phyloP scores from a whole-genome alignment of 169 alveolate species.

The Amoebophrya sp. region DNA sequence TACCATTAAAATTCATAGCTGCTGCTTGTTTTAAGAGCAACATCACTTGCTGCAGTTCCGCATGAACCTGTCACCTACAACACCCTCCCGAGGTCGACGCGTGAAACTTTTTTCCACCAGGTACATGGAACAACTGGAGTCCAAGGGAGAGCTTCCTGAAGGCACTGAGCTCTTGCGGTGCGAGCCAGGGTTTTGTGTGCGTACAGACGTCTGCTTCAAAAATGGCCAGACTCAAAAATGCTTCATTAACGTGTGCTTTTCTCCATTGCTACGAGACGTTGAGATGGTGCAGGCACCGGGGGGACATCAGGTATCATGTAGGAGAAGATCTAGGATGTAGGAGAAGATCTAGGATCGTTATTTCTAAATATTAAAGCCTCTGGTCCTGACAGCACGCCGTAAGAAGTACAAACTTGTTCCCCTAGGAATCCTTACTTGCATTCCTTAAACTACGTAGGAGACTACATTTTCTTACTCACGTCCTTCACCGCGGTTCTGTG shows the following conservation, averaged over 20 bases:
- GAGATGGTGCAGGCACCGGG: neutral
- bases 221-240: conserved; percentile 1
- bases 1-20: no score
- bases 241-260: neutral
- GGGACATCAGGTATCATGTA: neutral
- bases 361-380: neutral
- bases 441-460: no score
- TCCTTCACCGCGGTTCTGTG: no score
- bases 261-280: neutral
- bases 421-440: neutral
- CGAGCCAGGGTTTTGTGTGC: conserved; percentile 8
- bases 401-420: neutral
- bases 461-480: no score
- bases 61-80: no score
- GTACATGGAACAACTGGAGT: conserved; percentile 7
- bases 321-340: neutral
- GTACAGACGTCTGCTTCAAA: neutral
- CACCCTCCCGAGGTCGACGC: no score
- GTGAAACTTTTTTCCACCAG: neutral
- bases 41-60: no score
- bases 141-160: neutral
- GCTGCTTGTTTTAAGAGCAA: no score
- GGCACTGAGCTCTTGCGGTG: conserved; percentile 1
- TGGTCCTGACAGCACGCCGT: neutral
- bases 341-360: neutral